These are phyloP conservation scores for Alternaria conjuncta DNA, from an alignment of 2,329 filamentous ascomycete genomes.

Conservation along the genomic window DNA sequence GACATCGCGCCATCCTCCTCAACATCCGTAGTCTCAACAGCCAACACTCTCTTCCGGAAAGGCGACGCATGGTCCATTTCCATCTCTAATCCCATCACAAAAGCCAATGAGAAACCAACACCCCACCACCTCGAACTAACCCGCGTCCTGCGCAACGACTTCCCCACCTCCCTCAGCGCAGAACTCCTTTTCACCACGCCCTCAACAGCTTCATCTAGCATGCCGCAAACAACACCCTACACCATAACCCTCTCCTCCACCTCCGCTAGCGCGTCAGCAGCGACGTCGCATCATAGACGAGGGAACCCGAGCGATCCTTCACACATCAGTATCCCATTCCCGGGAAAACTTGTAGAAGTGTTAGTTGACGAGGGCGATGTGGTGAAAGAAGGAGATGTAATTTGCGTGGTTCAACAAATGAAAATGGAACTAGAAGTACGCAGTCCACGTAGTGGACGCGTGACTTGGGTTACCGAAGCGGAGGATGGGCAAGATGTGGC, in stretches of 20 bases:
- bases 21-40: constrained; percentile 9
- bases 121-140: constrained; percentile 62
- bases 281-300: constrained; percentile 53
- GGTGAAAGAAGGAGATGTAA: constrained; percentile 60
- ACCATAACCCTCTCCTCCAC: constrained; percentile 55
- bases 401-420: constrained; percentile 69
- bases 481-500: constrained; percentile 63
- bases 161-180: constrained; percentile 62
- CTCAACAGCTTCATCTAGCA: constrained; percentile 55
- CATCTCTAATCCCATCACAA: constrained; percentile 45
- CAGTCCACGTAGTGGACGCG: constrained; percentile 54
- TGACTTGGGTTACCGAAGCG: constrained; percentile 60
- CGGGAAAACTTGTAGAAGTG: constrained; percentile 66
- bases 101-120: constrained; percentile 11
- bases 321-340: constrained; percentile 64
- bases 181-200: constrained; percentile 59
- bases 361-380: constrained; percentile 62
- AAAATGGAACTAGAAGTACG: constrained; percentile 73
- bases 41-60: constrained; percentile 61
- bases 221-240: constrained; percentile 49
- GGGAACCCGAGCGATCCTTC: constrained; percentile 58
- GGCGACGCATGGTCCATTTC: constrained; percentile 65
- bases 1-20: constrained; percentile 6
- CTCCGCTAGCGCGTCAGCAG: constrained; percentile 50
- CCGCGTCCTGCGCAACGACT: constrained; percentile 65